A percentile compares a stretch with the other conserved stretches of the same genome.
phyloP scores from a whole-genome alignment of 1,139 yeast species.

The Casaregolazyma suthepensis region DNA sequence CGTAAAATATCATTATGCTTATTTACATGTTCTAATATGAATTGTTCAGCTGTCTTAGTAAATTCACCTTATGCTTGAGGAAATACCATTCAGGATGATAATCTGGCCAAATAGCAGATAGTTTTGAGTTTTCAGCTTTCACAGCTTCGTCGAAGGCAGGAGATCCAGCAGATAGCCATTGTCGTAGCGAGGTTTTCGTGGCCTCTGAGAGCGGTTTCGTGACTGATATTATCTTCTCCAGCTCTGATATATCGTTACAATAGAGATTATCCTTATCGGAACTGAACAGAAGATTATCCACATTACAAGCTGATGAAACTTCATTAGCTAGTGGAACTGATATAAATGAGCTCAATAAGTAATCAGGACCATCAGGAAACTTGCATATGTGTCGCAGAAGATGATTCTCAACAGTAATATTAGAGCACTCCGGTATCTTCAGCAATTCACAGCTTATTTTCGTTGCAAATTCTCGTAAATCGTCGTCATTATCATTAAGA shows the following conservation, averaged over 20 bases:
- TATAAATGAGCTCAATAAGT: neutral
- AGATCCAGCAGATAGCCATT: neutral
- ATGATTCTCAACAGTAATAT: neutral
- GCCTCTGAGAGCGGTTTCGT: neutral
- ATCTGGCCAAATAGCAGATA: neutral
- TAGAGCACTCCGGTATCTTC: neutral
- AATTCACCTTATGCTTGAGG: neutral
- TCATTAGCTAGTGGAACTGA: conserved; percentile 12
- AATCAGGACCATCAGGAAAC: neutral
- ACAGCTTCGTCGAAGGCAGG: neutral
- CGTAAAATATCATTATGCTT: neutral
- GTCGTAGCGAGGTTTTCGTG: neutral
- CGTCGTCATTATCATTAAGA: conserved; percentile 56
- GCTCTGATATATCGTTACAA: conserved; percentile 5
- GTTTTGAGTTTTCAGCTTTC: neutral
- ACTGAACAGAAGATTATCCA: conserved; percentile 39
- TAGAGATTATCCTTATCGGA: conserved; percentile 49
- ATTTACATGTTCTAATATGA: neutral
- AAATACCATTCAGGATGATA: neutral
- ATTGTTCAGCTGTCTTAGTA: neutral
- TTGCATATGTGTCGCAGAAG: conserved; percentile 5
- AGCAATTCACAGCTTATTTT: conserved; percentile 10
- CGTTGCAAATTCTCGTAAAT: conserved; percentile 24
- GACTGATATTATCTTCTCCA: neutral
- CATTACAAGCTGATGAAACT: conserved; percentile 17